phyloP scores from a whole-genome alignment of 2,329 filamentous ascomycete species.

The Talaromyces sp. region DNA sequence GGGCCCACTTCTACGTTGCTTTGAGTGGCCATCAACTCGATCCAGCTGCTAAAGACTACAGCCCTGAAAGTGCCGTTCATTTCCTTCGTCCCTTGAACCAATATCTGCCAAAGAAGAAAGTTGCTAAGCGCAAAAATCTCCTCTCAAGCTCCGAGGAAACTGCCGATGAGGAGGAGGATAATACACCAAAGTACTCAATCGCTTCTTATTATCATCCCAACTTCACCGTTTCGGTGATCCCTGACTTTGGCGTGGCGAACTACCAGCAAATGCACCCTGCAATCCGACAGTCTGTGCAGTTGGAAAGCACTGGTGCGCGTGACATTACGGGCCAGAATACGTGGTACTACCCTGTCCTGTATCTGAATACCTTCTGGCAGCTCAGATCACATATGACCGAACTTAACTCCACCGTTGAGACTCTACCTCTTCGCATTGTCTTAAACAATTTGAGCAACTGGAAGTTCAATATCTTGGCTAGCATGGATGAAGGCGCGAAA shows the following conservation, averaged over 20 bases:
- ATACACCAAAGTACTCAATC: constrained; percentile 61
- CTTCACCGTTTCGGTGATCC: constrained; percentile 80
- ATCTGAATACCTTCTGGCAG: constrained; percentile 97
- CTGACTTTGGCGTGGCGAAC: constrained; percentile 66
- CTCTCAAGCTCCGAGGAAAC: constrained; percentile 53
- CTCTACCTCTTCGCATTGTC: constrained; percentile 75
- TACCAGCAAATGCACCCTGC: constrained; percentile 67
- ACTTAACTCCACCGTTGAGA: constrained; percentile 82
- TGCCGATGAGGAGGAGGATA: constrained; percentile 47
- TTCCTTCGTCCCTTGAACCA: constrained; percentile 82
- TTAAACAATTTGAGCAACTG: constrained; percentile 77
- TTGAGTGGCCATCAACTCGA: constrained; percentile 72
- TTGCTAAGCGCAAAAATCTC: constrained; percentile 79
- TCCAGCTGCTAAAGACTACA: constrained; percentile 66
- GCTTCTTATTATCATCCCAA: constrained; percentile 93
- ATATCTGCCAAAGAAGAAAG: constrained; percentile 87
- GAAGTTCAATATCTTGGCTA: constrained; percentile 83
- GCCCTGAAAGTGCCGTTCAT: constrained; percentile 70
- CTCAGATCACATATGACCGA: constrained; percentile 84
- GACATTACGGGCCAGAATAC: constrained; percentile 80
- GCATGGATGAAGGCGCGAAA: constrained; percentile 82
- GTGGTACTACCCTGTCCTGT: constrained; percentile 90
- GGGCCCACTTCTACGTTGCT: constrained; percentile 88
- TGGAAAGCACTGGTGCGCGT: constrained; percentile 74
- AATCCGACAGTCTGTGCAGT: constrained; percentile 67